Base-by-base conservation (phyloP, 192 early-diverging fungal genomes). In the Mycoemilia scoparia region DNA sequence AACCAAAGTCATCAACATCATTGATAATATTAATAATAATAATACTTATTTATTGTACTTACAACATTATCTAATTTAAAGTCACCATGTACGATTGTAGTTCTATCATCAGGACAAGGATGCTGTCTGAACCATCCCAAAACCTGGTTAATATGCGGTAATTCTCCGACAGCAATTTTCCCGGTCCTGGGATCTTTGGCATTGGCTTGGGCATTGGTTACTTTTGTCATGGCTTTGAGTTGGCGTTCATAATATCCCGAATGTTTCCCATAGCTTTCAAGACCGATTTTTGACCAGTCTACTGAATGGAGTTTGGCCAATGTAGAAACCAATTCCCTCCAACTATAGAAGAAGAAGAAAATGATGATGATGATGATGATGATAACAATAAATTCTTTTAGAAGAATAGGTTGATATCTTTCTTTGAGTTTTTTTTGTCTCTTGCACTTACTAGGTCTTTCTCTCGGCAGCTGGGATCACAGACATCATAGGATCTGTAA, bases 21-120 rank as follows among this genome's bases (percentile, higher is more conserved):
- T 11, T 7, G 7, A 5, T n/a, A 20, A 3, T 10, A 9, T 36
- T 26, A 25, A 21, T 42, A 28, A n/a, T n/a, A n/a, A n/a, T n/a
- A n/a, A n/a, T n/a, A n/a, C n/a, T n/a, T n/a, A n/a, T n/a, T n/a
- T n/a, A n/a, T n/a, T n/a, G n/a, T n/a, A n/a, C n/a, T n/a, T n/a
- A 71, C 56, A 28, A 84, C 67, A 48, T 84, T 75, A 57, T 73
- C 70, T 38, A 76, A 68, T 53, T 89, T 92, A 57, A 73, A 96
- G 46, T 96, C 92, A 13, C 92, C 92, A 39, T 96, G 88, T 12
- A 89, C 73, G 25, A 96, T 59, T 3, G 82, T 79, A 0, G 78
- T 73, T n/a, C n/a, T n/a, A 32, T 77, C 71, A 54, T 92, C 86
- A 8, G 60, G 36, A 18, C 83, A 66, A 34, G 64, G 50, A 47